phyloP scores from a whole-genome alignment of 768 basidiomycete species.

The Mrakia blollopis region DNA sequence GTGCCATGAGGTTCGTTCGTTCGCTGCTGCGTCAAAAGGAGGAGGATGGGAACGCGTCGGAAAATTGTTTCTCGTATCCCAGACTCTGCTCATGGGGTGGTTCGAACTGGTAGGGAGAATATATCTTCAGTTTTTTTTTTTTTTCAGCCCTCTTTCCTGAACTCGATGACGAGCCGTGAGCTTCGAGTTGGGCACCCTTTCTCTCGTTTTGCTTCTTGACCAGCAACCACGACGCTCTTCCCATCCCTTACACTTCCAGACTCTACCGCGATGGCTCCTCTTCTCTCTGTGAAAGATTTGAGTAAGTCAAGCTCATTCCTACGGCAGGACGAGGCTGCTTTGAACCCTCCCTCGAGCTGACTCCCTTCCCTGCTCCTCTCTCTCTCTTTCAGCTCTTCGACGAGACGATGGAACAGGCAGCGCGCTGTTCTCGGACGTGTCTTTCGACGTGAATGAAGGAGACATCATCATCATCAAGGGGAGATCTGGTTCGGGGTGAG shows the following conservation, averaged over 20 bases:
- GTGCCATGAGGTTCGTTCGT: too few species aligned
- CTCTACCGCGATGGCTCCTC: background rate
- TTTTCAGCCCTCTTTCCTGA: too few species aligned
- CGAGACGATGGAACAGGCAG: conserved; percentile 35
- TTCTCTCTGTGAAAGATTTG: conserved; percentile 25
- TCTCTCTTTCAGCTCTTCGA: conserved; percentile 9
- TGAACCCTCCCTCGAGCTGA: background rate
- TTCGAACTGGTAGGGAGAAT: too few species aligned
- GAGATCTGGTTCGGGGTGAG: conserved; percentile 68
- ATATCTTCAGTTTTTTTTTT: too few species aligned
- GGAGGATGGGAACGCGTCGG: too few species aligned
- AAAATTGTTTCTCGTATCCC: too few species aligned
- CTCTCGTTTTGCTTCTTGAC: too few species aligned
- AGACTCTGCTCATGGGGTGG: too few species aligned
- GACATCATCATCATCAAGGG: conserved; percentile 76
- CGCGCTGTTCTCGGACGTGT: conserved; percentile 58
- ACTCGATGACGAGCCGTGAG: too few species aligned
- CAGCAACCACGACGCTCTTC: too few species aligned
- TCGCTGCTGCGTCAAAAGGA: too few species aligned
- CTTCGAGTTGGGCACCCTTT: too few species aligned
- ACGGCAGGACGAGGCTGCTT: background rate
- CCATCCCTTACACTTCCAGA: background rate
- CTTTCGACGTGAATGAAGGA: conserved; percentile 61
- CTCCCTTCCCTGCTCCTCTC: background rate
- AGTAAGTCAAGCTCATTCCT: background rate